These are phyloP conservation scores for Groenewaldozyma auringiensis DNA, from an alignment of 1,139 yeast genomes.

Conservation along the genomic window DNA sequence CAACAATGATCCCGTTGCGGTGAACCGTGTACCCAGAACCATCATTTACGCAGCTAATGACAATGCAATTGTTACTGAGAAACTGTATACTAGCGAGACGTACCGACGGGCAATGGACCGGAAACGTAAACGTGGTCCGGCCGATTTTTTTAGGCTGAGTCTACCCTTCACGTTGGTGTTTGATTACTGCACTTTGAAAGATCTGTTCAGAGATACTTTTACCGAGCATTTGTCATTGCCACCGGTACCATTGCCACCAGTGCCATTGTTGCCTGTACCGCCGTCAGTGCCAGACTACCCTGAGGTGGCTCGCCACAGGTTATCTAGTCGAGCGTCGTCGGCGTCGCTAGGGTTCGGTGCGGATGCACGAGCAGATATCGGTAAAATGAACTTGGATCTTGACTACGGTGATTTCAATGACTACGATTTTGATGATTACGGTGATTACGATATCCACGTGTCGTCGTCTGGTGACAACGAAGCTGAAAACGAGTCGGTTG, in stretches of 20 bases:
- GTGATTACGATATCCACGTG: not conserved
- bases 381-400: not conserved
- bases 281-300: not conserved
- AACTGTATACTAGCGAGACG: not conserved
- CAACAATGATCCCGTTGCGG: not conserved
- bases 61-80: not conserved
- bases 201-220: not conserved
- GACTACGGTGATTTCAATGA: conserved; percentile 3
- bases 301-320: not conserved
- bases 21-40: not conserved
- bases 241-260: no score
- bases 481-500: not conserved
- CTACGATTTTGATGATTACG: conserved; percentile 3
- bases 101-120: not conserved
- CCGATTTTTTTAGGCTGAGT: not conserved
- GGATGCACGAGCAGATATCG: not conserved
- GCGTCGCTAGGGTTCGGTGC: not conserved
- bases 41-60: not conserved
- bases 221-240: not conserved
- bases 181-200: no score
- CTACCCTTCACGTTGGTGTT: not conserved
- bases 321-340: not conserved
- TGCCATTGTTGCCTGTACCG: not conserved
- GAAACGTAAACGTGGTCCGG: not conserved
- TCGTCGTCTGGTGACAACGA: not conserved